Percentiles rank a stretch among this genome's conserved stretches.
Evolutionary conservation across 495 filamentous ascomycete genomes (phyloP).

Genomic region (Achaetomiella virescens): DNA sequence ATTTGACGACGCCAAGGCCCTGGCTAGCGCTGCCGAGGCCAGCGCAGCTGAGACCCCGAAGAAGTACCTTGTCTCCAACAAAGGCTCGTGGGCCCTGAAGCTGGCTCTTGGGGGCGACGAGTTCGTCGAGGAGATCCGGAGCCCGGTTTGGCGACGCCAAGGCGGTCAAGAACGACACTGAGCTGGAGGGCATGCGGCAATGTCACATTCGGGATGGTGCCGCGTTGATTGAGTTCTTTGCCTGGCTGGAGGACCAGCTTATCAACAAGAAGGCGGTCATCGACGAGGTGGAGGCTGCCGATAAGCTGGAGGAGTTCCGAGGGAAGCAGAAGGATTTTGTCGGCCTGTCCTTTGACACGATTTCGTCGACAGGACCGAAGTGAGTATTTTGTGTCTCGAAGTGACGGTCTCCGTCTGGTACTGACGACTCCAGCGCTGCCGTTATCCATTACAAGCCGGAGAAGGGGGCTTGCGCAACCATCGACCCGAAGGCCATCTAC

Average conservation of each 20-base stretch:
- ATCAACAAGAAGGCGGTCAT: constrained; percentile 63
- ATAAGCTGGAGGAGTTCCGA: constrained; percentile 80
- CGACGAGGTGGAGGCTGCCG: constrained; percentile 85
- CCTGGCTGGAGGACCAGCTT: constrained; percentile 91
- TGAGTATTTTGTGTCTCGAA: constrained; percentile 20
- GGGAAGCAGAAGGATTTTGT: constrained; percentile 77
- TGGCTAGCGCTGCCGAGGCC: constrained; percentile 45
- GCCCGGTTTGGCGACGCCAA: constrained; percentile 90
- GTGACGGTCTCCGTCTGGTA: background rate
- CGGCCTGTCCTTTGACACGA: constrained; percentile 91
- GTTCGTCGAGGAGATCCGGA: constrained; percentile 78
- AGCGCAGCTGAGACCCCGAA: constrained; percentile 34
- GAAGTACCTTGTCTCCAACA: constrained; percentile 86
- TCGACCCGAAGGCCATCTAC: constrained; percentile 85
- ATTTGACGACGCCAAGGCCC: constrained; percentile 64
- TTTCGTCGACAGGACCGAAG: constrained; percentile 91
- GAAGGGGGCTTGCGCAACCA: constrained; percentile 67
- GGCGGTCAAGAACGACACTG: constrained; percentile 91
- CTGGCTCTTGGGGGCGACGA: constrained; percentile 82
- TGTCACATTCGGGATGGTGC: constrained; percentile 95
- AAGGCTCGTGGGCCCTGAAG: constrained; percentile 89
- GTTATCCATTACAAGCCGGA: constrained; percentile 98
- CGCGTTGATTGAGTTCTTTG: constrained; percentile 86
- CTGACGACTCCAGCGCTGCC: constrained; percentile 52
- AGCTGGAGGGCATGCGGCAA: constrained; percentile 86